Conservation (phyloP, 176 grass and related monocot species). For the Musa schizocarpa region DNA sequence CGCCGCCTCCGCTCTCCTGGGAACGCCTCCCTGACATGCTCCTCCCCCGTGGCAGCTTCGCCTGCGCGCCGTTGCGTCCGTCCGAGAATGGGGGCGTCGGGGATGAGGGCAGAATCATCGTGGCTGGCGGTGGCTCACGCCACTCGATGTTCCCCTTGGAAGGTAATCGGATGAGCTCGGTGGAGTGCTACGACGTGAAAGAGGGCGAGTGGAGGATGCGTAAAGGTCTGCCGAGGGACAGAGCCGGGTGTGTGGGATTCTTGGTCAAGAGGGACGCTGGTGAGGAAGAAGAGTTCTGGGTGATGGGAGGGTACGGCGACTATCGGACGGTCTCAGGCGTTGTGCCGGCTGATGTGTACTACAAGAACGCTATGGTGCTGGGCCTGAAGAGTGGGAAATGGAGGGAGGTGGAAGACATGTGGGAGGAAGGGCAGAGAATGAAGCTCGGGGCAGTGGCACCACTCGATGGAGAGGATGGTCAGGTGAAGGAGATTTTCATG, state of each 20-base stretch:
- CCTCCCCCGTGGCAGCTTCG: constrained; percentile 64
- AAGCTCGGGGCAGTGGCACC: constrained; percentile 45
- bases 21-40: constrained; percentile 58
- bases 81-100: neutral
- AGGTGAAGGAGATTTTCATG: constrained; percentile 58
- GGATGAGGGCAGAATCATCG: constrained; percentile 26
- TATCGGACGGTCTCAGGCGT: constrained; percentile 56
- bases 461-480: constrained; percentile 45
- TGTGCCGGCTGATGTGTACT: constrained; percentile 63
- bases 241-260: constrained; percentile 71
- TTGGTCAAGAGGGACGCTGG: constrained; percentile 24
- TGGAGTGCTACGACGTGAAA: constrained; percentile 41
- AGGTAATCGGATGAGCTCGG: constrained; percentile 55
- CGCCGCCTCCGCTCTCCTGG: constrained; percentile 32
- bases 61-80: constrained; percentile 27
- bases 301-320: constrained; percentile 81
- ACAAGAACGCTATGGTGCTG: constrained; percentile 59
- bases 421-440: constrained; percentile 60
- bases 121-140: constrained; percentile 68
- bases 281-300: constrained; percentile 79
- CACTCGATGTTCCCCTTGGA: constrained; percentile 62
- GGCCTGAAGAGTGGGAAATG: constrained; percentile 59
- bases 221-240: constrained; percentile 45
- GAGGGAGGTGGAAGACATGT: constrained; percentile 74
- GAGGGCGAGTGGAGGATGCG: constrained; percentile 36